Conservation (phyloP, 768 basidiomycete species). For the Holtermanniella nyarrowii region DNA sequence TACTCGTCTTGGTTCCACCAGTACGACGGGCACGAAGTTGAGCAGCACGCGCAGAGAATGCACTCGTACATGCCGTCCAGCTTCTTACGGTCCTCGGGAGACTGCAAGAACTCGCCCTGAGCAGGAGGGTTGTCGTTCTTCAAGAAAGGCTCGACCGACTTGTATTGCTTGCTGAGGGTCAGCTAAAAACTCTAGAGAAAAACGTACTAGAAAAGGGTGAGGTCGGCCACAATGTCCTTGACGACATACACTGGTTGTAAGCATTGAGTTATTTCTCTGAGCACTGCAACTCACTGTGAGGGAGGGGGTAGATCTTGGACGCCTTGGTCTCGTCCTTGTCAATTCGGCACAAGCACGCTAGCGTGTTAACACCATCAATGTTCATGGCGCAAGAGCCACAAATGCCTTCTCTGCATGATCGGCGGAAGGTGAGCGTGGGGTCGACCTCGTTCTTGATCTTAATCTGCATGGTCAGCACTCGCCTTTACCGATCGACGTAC, state of each 20-base stretch:
- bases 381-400: constrained; percentile 99
- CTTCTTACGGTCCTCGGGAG: constrained; percentile 82
- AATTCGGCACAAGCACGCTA: constrained; percentile 93
- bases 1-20: constrained; percentile 99
- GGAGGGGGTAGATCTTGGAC: constrained; percentile 89
- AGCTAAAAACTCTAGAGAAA: no score
- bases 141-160: constrained; percentile 93
- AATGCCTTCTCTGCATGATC: constrained; percentile 52
- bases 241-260: constrained; percentile 76
- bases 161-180: constrained; percentile 76
- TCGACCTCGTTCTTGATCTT: constrained; percentile 99
- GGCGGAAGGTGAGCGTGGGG: constrained; percentile 88
- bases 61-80: constrained; percentile 97
- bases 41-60: constrained; percentile 75
- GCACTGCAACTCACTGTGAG: constrained; percentile 83
- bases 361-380: constrained; percentile 88
- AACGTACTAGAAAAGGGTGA: constrained; percentile 40
- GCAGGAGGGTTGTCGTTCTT: constrained; percentile 86
- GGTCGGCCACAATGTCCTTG: constrained; percentile 82
- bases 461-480: constrained; percentile 45
- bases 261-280: no score
- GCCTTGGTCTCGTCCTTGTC: constrained; percentile 63
- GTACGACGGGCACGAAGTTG: constrained; percentile 92
- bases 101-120: constrained; percentile 73
- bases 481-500: constrained; percentile 15